Base-by-base conservation (phyloP, 2,329 filamentous ascomycete species). In the Fusarium sp. region DNA sequence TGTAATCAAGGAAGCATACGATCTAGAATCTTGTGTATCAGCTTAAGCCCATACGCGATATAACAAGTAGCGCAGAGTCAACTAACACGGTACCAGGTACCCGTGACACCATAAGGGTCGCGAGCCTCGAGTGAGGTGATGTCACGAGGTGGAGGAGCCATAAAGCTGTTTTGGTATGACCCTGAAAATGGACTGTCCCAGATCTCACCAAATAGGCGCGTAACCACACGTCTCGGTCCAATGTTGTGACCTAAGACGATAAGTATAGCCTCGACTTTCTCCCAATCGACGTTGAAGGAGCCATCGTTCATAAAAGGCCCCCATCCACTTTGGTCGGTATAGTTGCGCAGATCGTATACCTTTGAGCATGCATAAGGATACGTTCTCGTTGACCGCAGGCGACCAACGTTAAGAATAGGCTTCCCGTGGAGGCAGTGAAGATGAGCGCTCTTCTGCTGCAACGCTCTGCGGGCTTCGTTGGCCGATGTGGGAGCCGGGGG, bases 231-330 rank as follows among this genome's bases (percentile, higher is more conserved):
- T 67, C 86, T 85, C 11, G 77, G 74, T 39, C 80, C 77, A 51
- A 91, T 82, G 73, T 93, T 93, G 73, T 85, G 83, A 5, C 85
- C 85, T 5, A 94, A 77, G 3, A 90, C 87, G 5, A 94, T 81
- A 82, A 93, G 87, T 54, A 93, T 86, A 10, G 90, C 88, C 77
- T 94, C 92, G 13, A 94, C 79, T 79, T 92, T 92, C 77, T 94
- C 91, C 92, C 92, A 95, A 77, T 95, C 91, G 0, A 92, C 89
- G 7, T 78, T 77, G 52, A 83, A 83, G 4, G 82, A 84, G 2
- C 85, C 87, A 72, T 94, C 91, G 49, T 86, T 80, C 72, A 85
- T 79, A 71, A 92, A 94, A 0, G 92, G 92, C 0, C 92, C 92
- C 91, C 92, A 94, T 35, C 82, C 76, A 2, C 85, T 90, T 25